Conservation (phyloP, 1,139 yeast genomes). For the Kodamaea fungicola region DNA sequence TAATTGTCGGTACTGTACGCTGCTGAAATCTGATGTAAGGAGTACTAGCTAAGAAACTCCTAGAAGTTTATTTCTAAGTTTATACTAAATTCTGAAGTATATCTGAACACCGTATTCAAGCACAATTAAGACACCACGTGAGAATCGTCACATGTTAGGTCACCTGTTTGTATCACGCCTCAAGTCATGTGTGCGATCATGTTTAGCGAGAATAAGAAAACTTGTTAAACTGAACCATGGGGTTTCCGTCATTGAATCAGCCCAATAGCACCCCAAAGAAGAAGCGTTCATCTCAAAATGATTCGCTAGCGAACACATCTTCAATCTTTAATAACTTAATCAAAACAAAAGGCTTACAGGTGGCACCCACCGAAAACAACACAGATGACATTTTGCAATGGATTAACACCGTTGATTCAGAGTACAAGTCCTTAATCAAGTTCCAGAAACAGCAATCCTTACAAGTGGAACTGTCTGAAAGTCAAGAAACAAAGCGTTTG, state of each 20-base stretch:
- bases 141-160: too few species aligned
- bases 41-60: too few species aligned
- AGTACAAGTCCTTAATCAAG: conserved; percentile 39
- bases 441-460: conserved; percentile 36
- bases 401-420: conserved; percentile 45
- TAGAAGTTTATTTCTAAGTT: too few species aligned
- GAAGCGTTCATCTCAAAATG: background rate
- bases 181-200: background rate
- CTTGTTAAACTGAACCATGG: background rate
- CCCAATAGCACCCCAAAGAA: background rate
- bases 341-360: too few species aligned
- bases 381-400: conserved; percentile 46
- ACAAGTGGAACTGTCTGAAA: conserved; percentile 22
- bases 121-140: too few species aligned
- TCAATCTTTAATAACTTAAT: too few species aligned
- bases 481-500: conserved; percentile 25
- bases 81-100: too few species aligned
- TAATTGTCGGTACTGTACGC: too few species aligned
- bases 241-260: background rate
- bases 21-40: too few species aligned
- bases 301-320: too few species aligned
- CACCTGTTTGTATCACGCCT: background rate
- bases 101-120: too few species aligned
- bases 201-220: background rate
- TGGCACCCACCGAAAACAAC: conserved; percentile 1